A percentile compares a stretch with the other conserved stretches of the same genome.
phyloP scores from a whole-genome alignment of 2,329 filamentous ascomycete species.

The Apiospora phragmitis region DNA sequence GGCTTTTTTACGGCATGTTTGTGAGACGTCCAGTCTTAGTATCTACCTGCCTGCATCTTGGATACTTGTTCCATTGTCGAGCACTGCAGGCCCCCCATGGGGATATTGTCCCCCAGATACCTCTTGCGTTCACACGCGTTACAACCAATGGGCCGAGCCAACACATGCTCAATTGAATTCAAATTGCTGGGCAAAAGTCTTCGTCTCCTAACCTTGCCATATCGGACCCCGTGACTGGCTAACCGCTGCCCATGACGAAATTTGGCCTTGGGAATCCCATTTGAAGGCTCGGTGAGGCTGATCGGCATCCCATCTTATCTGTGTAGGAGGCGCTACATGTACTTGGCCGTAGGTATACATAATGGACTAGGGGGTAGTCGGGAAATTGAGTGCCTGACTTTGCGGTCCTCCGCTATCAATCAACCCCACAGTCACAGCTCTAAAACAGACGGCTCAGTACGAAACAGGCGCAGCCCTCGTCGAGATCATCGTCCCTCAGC shows the following conservation, averaged over 20 bases:
- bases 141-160: constrained; percentile 5
- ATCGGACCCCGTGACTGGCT: not conserved
- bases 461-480: constrained; percentile 5
- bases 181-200: constrained; percentile 1
- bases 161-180: constrained; percentile 7
- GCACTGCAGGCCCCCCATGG: not conserved
- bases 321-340: not conserved
- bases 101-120: not conserved
- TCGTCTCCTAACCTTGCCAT: not conserved
- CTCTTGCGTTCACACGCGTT: constrained; percentile 3
- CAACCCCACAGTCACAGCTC: not conserved
- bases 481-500: not conserved
- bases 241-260: not conserved
- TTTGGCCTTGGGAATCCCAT: not conserved
- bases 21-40: constrained; percentile 5
- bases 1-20: constrained; percentile 4
- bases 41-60: not conserved
- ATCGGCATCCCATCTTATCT: not conserved
- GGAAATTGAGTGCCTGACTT: constrained; percentile 2
- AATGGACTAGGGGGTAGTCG: not conserved
- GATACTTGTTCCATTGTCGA: constrained; percentile 5
- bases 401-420: not conserved
- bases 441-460: constrained; percentile 6
- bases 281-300: not conserved
- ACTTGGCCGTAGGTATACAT: not conserved